Conservation (phyloP, 2,329 filamentous ascomycete genomes). For the Pestalotiopsis sp. region DNA sequence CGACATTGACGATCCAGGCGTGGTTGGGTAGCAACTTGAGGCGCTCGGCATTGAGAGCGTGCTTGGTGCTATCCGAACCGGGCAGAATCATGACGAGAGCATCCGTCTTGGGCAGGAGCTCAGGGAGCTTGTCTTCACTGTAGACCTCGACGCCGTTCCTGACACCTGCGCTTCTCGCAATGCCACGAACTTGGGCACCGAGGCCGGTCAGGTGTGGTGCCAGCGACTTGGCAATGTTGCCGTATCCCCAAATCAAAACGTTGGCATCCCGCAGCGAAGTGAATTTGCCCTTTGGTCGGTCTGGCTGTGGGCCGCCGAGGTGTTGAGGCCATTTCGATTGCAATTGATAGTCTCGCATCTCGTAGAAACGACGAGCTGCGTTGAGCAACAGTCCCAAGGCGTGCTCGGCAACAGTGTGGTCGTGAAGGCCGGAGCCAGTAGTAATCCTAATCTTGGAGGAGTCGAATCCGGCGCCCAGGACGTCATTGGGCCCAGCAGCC, state of each 20-base stretch:
- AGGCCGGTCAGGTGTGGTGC: conserved; percentile 55
- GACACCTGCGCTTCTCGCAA: conserved; percentile 60
- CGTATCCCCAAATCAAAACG: conserved; percentile 66
- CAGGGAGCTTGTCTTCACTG: conserved; percentile 53
- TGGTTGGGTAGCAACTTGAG: conserved; percentile 58
- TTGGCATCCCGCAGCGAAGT: conserved; percentile 61
- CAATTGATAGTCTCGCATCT: conserved; percentile 65
- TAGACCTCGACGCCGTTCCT: conserved; percentile 61
- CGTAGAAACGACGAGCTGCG: conserved; percentile 59
- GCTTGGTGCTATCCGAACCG: conserved; percentile 55
- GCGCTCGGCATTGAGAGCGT: conserved; percentile 58
- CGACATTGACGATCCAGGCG: conserved; percentile 58
- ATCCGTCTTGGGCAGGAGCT: conserved; percentile 59
- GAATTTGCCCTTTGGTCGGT: conserved; percentile 58
- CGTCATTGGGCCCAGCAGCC: conserved; percentile 68
- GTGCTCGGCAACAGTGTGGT: conserved; percentile 68
- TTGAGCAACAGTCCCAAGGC: conserved; percentile 59
- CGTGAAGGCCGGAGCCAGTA: conserved; percentile 66
- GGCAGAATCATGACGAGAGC: conserved; percentile 71
- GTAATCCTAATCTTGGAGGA: conserved; percentile 51
- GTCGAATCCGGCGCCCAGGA: conserved; percentile 64
- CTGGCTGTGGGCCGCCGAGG: conserved; percentile 63
- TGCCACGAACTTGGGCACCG: conserved; percentile 60
- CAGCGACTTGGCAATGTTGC: conserved; percentile 66
- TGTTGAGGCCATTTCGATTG: conserved; percentile 61